Evolutionary conservation across 1,284 basidiomycete species (phyloP).

Genomic region (Rhodotorula glutinis): DNA sequence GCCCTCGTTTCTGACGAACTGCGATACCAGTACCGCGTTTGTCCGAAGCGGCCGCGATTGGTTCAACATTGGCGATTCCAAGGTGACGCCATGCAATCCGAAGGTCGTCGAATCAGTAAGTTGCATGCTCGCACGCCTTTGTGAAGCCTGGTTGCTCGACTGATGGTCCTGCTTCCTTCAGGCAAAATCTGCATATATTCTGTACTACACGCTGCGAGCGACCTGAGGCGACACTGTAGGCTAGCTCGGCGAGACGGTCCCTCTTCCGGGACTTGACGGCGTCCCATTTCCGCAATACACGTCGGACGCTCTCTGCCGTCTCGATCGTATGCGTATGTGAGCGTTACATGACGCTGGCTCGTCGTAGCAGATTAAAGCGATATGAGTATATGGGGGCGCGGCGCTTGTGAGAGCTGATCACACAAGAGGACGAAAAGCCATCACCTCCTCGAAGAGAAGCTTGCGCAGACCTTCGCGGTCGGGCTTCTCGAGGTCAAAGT

Average conservation of each 20-base stretch:
- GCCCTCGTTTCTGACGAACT: neutral
- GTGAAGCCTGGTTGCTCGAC: neutral
- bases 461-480: constrained; percentile 76
- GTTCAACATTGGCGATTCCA: constrained; percentile 43
- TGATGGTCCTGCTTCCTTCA: neutral
- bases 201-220: constrained; percentile 27
- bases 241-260: too few species aligned
- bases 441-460: constrained; percentile 33
- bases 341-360: neutral
- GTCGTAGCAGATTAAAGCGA: neutral
- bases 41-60: constrained; percentile 39
- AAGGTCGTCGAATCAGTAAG: constrained; percentile 22
- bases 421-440: constrained; percentile 18
- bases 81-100: constrained; percentile 35
- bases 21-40: constrained; percentile 38
- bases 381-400: too few species aligned
- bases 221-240: neutral
- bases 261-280: too few species aligned
- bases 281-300: too few species aligned
- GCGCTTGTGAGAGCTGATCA: neutral
- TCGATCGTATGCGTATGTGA: neutral
- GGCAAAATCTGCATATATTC: constrained; percentile 35
- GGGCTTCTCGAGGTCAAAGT: constrained; percentile 90
- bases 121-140: neutral
- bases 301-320: too few species aligned